Evolutionary conservation across 2,329 filamentous ascomycete species (phyloP).

Genomic region (Alternaria gaisen): DNA sequence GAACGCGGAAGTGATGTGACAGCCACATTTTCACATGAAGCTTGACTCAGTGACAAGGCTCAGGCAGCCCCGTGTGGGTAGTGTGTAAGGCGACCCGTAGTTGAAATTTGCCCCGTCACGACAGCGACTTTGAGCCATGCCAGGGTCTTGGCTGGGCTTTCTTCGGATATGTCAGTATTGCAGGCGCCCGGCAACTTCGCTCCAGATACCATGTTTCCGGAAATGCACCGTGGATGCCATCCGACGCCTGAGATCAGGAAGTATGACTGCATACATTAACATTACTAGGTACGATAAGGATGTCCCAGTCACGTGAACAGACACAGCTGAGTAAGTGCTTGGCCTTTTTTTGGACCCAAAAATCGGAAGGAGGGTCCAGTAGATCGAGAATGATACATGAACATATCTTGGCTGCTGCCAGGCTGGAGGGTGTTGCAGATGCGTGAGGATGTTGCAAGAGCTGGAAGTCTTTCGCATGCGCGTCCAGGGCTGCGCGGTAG

Average conservation of each 20-base stretch:
- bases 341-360: not conserved
- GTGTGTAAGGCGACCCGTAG: not conserved
- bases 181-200: constrained; percentile 17
- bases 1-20: constrained; percentile 5
- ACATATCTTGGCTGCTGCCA: not conserved
- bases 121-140: not conserved
- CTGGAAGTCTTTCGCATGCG: not conserved
- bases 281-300: not conserved
- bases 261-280: constrained; percentile 9
- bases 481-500: not conserved
- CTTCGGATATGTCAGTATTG: not conserved
- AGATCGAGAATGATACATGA: not conserved
- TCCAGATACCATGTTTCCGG: constrained; percentile 26
- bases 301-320: constrained; percentile 4
- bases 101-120: not conserved
- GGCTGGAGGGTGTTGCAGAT: not conserved
- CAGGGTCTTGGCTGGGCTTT: not conserved
- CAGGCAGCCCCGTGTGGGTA: constrained; percentile 1
- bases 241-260: constrained; percentile 10
- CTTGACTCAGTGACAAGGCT: constrained; percentile 9
- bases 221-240: constrained; percentile 15
- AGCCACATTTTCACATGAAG: constrained; percentile 9
- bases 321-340: constrained; percentile 1
- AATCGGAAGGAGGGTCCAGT: not conserved
- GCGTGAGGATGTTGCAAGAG: not conserved